A percentile compares a stretch with the other conserved stretches of the same genome.
Evolutionary conservation across 192 early-diverging fungal genomes (phyloP).

Genomic region (Mortierella antarctica): DNA sequence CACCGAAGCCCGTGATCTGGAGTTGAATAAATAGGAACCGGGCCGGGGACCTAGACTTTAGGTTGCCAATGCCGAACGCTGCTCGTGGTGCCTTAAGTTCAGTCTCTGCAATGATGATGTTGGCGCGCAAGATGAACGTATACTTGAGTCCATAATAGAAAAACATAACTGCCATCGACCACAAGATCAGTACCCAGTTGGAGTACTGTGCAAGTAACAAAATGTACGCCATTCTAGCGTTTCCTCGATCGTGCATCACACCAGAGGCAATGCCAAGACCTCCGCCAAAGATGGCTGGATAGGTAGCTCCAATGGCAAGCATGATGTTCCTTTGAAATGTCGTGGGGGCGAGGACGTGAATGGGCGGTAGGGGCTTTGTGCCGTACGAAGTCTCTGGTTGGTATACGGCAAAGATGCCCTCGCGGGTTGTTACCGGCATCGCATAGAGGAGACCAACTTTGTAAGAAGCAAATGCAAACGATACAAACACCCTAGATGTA

Average conservation of each 20-base stretch:
- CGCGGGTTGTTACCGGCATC: slow-evolving; percentile 40
- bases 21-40: slow-evolving; percentile 40
- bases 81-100: slow-evolving; percentile 39
- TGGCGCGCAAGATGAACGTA: slow-evolving; percentile 46
- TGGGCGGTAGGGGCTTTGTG: slow-evolving; percentile 8
- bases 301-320: slow-evolving; percentile 18
- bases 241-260: slow-evolving; percentile 5
- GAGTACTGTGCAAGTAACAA: slow-evolving; percentile 22
- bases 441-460: slow-evolving; percentile 45
- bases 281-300: slow-evolving; percentile 1
- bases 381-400: slow-evolving; percentile 24
- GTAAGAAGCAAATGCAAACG: slow-evolving; percentile 23
- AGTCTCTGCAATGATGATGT: slow-evolving; percentile 45
- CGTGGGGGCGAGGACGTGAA: slow-evolving; percentile 39
- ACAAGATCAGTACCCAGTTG: slow-evolving; percentile 21
- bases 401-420: slow-evolving; percentile 44
- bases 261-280: slow-evolving; percentile 19
- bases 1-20: slow-evolving; percentile 39
- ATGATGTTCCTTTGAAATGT: slow-evolving; percentile 29
- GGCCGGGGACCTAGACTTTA: slow-evolving; percentile 30
- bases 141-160: slow-evolving; percentile 52
- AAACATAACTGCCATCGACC: slow-evolving; percentile 19
- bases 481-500: slow-evolving; percentile 17
- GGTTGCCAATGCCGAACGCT: slow-evolving; percentile 37
- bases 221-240: background rate